phyloP scores from a whole-genome alignment of 192 early-diverging fungal genomes.

The Coemansia sp. region DNA sequence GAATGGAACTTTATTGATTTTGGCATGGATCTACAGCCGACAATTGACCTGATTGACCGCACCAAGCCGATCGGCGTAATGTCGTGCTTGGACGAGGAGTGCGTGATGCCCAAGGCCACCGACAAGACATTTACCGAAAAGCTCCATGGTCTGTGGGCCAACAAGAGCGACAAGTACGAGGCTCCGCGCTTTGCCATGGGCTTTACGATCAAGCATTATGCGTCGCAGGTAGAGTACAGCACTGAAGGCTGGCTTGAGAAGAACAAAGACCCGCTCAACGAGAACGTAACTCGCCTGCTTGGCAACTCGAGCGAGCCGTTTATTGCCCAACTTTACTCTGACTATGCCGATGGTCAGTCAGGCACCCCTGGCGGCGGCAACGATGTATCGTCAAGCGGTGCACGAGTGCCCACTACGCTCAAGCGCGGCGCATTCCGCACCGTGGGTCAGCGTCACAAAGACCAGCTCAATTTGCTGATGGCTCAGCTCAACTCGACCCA shows the following conservation, averaged over 20 bases:
- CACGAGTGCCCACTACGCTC: conserved; percentile 41
- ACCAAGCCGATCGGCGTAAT: conserved; percentile 95
- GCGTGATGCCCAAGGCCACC: conserved; percentile 93
- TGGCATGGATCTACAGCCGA: conserved; percentile 94
- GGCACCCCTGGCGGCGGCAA: background rate
- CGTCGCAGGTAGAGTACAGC: conserved; percentile 92
- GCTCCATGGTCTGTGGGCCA: conserved; percentile 85
- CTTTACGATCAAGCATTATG: conserved; percentile 93
- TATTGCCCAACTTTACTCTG: conserved; percentile 77
- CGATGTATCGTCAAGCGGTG: background rate
- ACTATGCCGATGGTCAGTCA: conserved; percentile 63
- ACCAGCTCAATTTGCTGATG: conserved; percentile 87
- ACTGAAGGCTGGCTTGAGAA: conserved; percentile 93
- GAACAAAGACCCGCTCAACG: conserved; percentile 98
- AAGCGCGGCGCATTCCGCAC: conserved; percentile 93
- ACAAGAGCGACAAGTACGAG: conserved; percentile 85
- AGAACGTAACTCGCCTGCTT: conserved; percentile 84
- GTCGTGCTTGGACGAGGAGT: conserved; percentile 96
- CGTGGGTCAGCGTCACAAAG: conserved; percentile 92
- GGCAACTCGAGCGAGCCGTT: conserved; percentile 80
- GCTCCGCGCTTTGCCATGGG: conserved; percentile 81
- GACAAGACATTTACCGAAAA: conserved; percentile 95
- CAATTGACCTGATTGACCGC: conserved; percentile 98
- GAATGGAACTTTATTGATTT: conserved; percentile 99
- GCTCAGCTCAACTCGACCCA: conserved; percentile 85